phyloP scores from a whole-genome alignment of 1,284 basidiomycete genomes.

The Erythrobasidium hasegawianum region DNA sequence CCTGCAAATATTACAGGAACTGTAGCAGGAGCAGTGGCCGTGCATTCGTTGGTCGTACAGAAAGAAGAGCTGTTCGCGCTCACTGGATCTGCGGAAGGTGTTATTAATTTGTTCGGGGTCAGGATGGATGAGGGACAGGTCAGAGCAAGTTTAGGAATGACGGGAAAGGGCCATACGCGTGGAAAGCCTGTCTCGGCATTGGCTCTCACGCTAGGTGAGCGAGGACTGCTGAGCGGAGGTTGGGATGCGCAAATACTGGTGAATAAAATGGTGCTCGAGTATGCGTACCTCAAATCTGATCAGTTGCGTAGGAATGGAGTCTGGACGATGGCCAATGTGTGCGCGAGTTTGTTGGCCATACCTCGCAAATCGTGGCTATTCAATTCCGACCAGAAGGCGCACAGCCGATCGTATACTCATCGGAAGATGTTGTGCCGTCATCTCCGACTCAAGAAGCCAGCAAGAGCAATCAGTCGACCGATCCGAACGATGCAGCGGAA shows the following conservation, averaged over 20 bases:
- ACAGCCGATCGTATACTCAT: constrained; percentile 35
- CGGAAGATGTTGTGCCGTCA: background rate
- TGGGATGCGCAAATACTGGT: constrained; percentile 88
- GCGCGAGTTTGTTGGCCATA: constrained; percentile 74
- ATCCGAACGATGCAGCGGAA: background rate
- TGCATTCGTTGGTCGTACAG: constrained; percentile 82
- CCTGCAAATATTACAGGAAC: constrained; percentile 20
- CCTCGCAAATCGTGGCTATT: constrained; percentile 65
- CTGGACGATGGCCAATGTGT: constrained; percentile 81
- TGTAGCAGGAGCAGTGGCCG: constrained; percentile 56
- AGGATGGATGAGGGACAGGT: constrained; percentile 84
- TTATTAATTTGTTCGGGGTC: constrained; percentile 85
- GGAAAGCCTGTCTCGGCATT: constrained; percentile 78
- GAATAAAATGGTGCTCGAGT: no score
- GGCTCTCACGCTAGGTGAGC: constrained; percentile 72
- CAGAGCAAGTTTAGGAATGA: constrained; percentile 61
- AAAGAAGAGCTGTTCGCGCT: constrained; percentile 85
- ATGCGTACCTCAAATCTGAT: no score
- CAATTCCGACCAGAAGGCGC: constrained; percentile 8
- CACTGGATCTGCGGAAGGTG: constrained; percentile 76
- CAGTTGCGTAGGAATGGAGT: constrained; percentile 74
- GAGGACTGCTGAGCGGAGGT: constrained; percentile 79
- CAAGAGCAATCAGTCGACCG: background rate
- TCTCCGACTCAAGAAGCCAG: no score
- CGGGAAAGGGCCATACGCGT: constrained; percentile 48